Conservation (phyloP, 345 rosid genomes). For the Hibiscus syriacus region DNA sequence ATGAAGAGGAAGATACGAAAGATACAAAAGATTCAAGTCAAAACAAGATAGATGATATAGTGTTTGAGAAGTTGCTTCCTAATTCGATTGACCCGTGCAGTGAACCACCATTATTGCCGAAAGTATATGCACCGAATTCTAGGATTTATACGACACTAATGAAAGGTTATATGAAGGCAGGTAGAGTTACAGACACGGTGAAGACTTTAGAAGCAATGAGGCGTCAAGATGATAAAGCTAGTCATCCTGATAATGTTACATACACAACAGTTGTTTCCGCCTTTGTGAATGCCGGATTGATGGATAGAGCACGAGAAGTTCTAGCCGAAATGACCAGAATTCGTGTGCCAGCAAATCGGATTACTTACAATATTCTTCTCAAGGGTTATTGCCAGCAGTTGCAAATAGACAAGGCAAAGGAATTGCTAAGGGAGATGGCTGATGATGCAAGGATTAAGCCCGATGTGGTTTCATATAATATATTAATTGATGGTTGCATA, state of each 20-base stretch:
- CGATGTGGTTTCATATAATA: constrained; percentile 84
- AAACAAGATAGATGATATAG: constrained; percentile 15
- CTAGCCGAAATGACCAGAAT: constrained; percentile 73
- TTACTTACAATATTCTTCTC: constrained; percentile 83
- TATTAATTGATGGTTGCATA: constrained; percentile 84
- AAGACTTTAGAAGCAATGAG: constrained; percentile 89
- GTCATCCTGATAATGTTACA: constrained; percentile 84
- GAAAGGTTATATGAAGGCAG: constrained; percentile 93
- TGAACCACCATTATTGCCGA: constrained; percentile 64
- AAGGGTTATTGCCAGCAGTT: constrained; percentile 85
- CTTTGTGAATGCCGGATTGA: constrained; percentile 61
- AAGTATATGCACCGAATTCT: constrained; percentile 53
- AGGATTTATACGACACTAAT: constrained; percentile 81
- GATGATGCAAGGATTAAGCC: constrained; percentile 55
- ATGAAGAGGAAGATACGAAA: not conserved
- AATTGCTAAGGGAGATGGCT: constrained; percentile 63
- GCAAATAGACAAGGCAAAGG: constrained; percentile 69
- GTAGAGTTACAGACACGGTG: constrained; percentile 63
- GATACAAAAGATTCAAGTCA: not conserved
- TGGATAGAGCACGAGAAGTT: constrained; percentile 79
- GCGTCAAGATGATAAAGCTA: constrained; percentile 46
- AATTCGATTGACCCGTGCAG: constrained; percentile 32
- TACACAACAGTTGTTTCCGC: constrained; percentile 93
- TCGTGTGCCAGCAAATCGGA: constrained; percentile 72
- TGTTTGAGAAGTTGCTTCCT: constrained; percentile 65